phyloP scores from a whole-genome alignment of 345 rosid species.

The Eucalyptus sideroxylon region DNA sequence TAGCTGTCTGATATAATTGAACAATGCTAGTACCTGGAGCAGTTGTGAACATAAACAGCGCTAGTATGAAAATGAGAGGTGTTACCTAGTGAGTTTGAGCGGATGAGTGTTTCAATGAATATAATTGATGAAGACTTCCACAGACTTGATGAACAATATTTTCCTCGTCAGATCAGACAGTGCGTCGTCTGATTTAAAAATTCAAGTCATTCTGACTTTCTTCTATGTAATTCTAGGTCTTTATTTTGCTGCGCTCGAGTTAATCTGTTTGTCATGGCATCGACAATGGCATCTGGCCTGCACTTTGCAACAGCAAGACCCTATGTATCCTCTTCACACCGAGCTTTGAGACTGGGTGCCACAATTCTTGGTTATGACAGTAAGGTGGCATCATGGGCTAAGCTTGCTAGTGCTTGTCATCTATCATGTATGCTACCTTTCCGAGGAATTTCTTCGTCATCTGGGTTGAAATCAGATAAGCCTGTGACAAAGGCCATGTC shows the following conservation, averaged over 20 bases:
- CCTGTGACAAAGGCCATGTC: slow-evolving; percentile 45
- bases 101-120: not conserved
- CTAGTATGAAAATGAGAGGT: not conserved
- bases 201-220: not conserved
- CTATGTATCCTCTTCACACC: slow-evolving; percentile 27
- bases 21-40: not conserved
- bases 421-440: slow-evolving; percentile 31
- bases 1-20: not conserved
- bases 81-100: not conserved
- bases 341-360: slow-evolving; percentile 28
- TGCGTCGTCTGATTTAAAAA: not conserved
- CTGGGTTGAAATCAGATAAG: slow-evolving; percentile 19
- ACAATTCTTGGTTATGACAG: slow-evolving; percentile 18
- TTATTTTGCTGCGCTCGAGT: not conserved
- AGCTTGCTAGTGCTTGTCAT: slow-evolving; percentile 33
- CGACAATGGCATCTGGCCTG: slow-evolving; percentile 41
- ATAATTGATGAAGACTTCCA: not conserved
- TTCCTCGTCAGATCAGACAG: not conserved
- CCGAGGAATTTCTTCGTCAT: slow-evolving; percentile 9
- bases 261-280: slow-evolving; percentile 38
- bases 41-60: not conserved
- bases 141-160: not conserved
- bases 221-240: not conserved
- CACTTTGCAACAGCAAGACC: slow-evolving; percentile 47
- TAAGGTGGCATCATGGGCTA: slow-evolving; percentile 33